Percentiles rank a stretch among this genome's conserved stretches.
phyloP scores from a whole-genome alignment of 2,329 filamentous ascomycete species.

The Zasmidium citrigriseum region DNA sequence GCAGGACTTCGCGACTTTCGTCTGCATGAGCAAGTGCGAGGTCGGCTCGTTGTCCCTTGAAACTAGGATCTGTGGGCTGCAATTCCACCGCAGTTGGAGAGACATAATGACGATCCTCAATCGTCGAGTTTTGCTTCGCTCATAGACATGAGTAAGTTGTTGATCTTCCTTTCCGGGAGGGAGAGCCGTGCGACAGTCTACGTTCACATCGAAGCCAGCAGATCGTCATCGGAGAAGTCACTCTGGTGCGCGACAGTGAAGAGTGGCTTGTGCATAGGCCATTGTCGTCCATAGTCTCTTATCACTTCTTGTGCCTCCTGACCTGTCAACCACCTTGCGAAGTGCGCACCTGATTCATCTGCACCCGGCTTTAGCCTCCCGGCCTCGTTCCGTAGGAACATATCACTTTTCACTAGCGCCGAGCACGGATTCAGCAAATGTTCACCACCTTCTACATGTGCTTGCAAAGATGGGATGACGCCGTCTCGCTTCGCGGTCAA shows the following conservation, averaged over 20 bases:
- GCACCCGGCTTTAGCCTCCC: neutral
- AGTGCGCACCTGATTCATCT: slow-evolving; percentile 7
- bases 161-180: too few species aligned
- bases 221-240: slow-evolving; percentile 18
- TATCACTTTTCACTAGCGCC: slow-evolving; percentile 12
- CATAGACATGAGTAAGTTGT: too few species aligned
- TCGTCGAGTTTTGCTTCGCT: too few species aligned
- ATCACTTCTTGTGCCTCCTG: slow-evolving; percentile 17
- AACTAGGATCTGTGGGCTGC: too few species aligned
- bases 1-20: too few species aligned
- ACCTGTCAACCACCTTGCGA: slow-evolving; percentile 22
- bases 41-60: too few species aligned
- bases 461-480: slow-evolving; percentile 10
- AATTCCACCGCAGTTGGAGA: too few species aligned
- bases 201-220: slow-evolving; percentile 6
- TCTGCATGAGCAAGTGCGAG: too few species aligned
- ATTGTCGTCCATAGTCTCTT: slow-evolving; percentile 18
- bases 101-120: too few species aligned
- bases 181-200: too few species aligned
- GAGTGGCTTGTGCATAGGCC: slow-evolving; percentile 17
- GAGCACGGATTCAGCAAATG: slow-evolving; percentile 27
- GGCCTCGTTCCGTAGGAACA: neutral
- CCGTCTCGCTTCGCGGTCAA: slow-evolving; percentile 24
- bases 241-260: slow-evolving; percentile 19
- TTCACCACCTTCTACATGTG: slow-evolving; percentile 20